These are phyloP conservation scores for Chlamydomonas asymmetrica DNA, from an alignment of 139 green algal species.

Conservation along the genomic window DNA sequence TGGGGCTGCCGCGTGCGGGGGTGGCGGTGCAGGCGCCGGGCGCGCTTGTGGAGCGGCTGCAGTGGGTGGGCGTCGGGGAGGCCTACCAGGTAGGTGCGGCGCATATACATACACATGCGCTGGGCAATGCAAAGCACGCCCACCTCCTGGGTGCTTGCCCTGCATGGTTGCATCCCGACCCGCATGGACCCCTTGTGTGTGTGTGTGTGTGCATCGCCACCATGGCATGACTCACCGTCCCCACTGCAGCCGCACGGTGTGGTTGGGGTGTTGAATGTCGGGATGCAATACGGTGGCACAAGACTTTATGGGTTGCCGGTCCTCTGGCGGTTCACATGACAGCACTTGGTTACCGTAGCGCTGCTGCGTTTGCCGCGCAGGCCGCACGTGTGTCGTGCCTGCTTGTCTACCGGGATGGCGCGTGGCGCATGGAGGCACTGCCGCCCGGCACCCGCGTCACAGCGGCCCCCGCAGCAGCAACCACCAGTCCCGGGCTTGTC, in stretches of 20 bases:
- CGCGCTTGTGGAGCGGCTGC: slow-evolving; percentile 11
- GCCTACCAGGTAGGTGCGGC: slow-evolving; percentile 5
- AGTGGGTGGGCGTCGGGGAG: slow-evolving; percentile 9
- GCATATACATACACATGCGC: background rate
- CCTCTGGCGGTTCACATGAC: background rate
- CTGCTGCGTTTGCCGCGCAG: background rate
- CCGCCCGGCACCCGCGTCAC: background rate
- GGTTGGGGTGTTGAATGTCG: background rate
- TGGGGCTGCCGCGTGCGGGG: slow-evolving; percentile 15
- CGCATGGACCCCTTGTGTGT: too few relatives aligned
- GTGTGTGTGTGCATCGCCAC: too few relatives aligned
- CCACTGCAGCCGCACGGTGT: background rate
- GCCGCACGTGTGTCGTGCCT: slow-evolving; percentile 11
- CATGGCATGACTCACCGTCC: too few relatives aligned
- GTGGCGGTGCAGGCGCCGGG: background rate
- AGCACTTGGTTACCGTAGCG: background rate
- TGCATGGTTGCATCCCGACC: too few relatives aligned
- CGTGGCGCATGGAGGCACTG: slow-evolving; percentile 10
- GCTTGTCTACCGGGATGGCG: slow-evolving; percentile 10
- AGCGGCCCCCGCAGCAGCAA: too few relatives aligned
- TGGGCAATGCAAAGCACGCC: too few relatives aligned
- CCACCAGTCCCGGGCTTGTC: too few relatives aligned
- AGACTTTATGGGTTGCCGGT: background rate
- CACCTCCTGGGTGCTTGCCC: too few relatives aligned
- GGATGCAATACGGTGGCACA: background rate